phyloP scores from a whole-genome alignment of 2,329 filamentous ascomycete genomes.

The Epichloe gansuensis region DNA sequence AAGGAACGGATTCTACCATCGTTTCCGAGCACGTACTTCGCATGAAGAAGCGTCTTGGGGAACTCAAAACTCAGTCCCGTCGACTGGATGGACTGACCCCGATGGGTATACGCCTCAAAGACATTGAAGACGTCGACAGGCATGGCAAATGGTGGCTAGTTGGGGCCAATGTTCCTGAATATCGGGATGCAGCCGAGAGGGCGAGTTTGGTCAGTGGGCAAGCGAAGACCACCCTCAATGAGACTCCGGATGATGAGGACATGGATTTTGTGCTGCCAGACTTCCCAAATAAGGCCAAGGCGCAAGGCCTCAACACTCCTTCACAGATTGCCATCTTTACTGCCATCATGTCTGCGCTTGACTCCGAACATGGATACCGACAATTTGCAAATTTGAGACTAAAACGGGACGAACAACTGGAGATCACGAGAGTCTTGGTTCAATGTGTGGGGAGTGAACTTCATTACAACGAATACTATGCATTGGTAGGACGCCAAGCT shows the following conservation, averaged over 20 bases:
- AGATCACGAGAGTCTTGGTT: constrained; percentile 77
- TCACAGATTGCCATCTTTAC: constrained; percentile 86
- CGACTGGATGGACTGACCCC: constrained; percentile 65
- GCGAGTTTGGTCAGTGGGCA: constrained; percentile 10
- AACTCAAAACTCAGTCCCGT: constrained; percentile 47
- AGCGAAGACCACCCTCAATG: constrained; percentile 10
- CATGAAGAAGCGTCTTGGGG: constrained; percentile 79
- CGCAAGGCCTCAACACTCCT: constrained; percentile 77
- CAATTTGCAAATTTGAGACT: constrained; percentile 71
- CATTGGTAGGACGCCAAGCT: constrained; percentile 65
- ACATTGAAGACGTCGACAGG: constrained; percentile 72
- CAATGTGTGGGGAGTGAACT: constrained; percentile 77
- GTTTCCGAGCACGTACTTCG: constrained; percentile 70
- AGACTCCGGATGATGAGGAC: constrained; percentile 30
- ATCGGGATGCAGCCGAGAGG: constrained; percentile 6
- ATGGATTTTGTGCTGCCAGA: constrained; percentile 47
- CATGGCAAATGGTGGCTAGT: constrained; percentile 98
- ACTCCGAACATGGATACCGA: constrained; percentile 71
- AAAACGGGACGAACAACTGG: constrained; percentile 73
- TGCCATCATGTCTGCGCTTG: constrained; percentile 71
- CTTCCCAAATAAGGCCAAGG: constrained; percentile 56
- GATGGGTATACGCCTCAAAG: constrained; percentile 65
- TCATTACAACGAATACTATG: constrained; percentile 87
- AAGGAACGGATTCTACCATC: constrained; percentile 55
- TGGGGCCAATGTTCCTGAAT: constrained; percentile 71